Evolutionary conservation across 306 rosid genomes (phyloP), one percentile per base, ranked within the genome.

Genomic region (Medicago ruthenica): DNA sequence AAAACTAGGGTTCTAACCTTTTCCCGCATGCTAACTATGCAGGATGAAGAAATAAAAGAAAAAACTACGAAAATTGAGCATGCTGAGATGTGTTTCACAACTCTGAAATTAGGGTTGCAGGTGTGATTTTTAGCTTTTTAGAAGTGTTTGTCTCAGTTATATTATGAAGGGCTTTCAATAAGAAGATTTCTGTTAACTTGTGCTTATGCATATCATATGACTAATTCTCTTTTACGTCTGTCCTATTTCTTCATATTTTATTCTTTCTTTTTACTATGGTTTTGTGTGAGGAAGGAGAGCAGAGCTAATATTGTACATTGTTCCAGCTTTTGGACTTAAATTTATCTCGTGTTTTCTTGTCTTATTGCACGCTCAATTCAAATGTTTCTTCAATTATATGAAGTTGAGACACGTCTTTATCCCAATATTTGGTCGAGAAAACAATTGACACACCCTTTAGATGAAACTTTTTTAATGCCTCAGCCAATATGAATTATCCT

Each of bases 41-140:
- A 93, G 98, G 98, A 93, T 41, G 91, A 87, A 2, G 94, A 93
- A 84, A 67, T 93, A 41, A 93, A 86, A 67, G 94, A 89, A 48
- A 91, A 86, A 86, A 76, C 81, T 0, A 87, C 87, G 44, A 85
- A 87, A 83, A 76, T 93, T 53, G 93, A 89, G 65, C 74, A 89
- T 77, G 96, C 92, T 5, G 97, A 93, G 83, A 91, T 83, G 87
- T 85, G 96, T 80, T 76, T 93, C 83, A 87, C 94, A 44, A 91
- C 97, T 71, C 75, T 88, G 18, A 87, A 79, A 71, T 80, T 88
- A 47, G 96, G 91, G 82, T 74, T 93, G 84, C 91, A 89, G 97
- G 98, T 91, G 82, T 81, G 87, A 68, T 59, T 55, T 50, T 78
- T 75, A 67, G 79, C 70, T 75, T 21, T n/a, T 41, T 13, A 15